Conservation (phyloP, 2,329 filamentous ascomycete genomes). For the Paraphoma chrysanthemicola region DNA sequence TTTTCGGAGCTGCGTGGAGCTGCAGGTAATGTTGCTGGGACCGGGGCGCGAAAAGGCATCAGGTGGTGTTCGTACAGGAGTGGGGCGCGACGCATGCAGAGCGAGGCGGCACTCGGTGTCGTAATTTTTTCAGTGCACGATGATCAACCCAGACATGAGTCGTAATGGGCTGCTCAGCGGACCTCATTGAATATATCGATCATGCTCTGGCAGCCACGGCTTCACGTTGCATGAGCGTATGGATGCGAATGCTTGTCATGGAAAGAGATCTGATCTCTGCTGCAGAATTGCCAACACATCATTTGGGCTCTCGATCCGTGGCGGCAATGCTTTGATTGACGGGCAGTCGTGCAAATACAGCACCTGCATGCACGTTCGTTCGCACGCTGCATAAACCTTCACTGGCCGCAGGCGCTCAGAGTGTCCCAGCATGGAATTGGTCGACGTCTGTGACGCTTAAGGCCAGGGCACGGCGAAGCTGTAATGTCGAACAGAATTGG, state of each 20-base stretch:
- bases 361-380: constrained; percentile 17
- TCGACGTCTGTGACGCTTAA: constrained; percentile 1
- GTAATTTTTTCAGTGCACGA: constrained; percentile 1
- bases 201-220: neutral
- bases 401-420: constrained; percentile 16
- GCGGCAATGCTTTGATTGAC: constrained; percentile 25
- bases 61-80: constrained; percentile 1
- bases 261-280: neutral
- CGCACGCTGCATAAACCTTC: constrained; percentile 22
- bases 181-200: neutral
- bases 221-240: neutral
- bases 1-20: constrained; percentile 4
- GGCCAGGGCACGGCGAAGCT: constrained; percentile 3
- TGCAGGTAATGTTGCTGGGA: constrained; percentile 7
- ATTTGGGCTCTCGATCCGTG: constrained; percentile 5
- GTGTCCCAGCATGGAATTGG: constrained; percentile 25
- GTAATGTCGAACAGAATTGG: constrained; percentile 11
- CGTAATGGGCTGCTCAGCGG: neutral
- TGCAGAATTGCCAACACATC: constrained; percentile 3
- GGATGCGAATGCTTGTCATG: neutral
- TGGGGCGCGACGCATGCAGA: constrained; percentile 7
- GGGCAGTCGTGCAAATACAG: constrained; percentile 38
- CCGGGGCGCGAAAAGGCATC: constrained; percentile 2
- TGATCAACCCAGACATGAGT: constrained; percentile 1
- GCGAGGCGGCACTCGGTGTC: constrained; percentile 1